A percentile compares a stretch with the other conserved stretches of the same genome.
These are phyloP conservation scores for Acanthamoeba castellanii DNA, from an alignment of 208 protist species.

Conservation along the genomic window DNA sequence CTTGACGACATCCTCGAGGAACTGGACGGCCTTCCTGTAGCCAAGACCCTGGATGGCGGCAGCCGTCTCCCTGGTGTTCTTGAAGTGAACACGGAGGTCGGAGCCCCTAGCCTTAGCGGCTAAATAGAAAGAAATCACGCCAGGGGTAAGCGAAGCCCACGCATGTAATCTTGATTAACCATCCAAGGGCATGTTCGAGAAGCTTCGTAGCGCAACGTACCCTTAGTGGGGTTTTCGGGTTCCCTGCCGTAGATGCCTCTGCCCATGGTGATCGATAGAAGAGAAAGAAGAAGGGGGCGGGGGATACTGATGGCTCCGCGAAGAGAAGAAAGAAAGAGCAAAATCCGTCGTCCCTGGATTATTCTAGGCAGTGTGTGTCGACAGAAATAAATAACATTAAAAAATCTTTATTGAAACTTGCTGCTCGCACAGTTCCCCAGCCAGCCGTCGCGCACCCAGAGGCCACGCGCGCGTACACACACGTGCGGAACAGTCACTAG, in stretches of 20 bases:
- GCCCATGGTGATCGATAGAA: constrained; percentile 69
- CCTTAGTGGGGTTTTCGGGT: constrained; percentile 81
- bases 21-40: constrained; percentile 89
- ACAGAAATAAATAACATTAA: constrained; percentile 12
- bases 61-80: constrained; percentile 95
- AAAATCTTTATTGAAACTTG: neutral
- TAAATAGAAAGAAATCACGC: neutral
- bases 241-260: constrained; percentile 79
- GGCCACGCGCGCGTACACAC: neutral
- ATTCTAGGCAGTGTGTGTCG: neutral
- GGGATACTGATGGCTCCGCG: constrained; percentile 35
- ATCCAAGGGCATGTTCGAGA: neutral
- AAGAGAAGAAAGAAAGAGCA: constrained; percentile 57
- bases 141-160: too few species aligned
- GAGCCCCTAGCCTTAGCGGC: constrained; percentile 88
- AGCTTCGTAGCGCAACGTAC: neutral
- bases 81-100: constrained; percentile 93
- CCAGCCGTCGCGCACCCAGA: neutral
- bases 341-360: neutral
- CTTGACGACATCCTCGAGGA: constrained; percentile 91
- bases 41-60: constrained; percentile 90
- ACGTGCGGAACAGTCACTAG: neutral
- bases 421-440: neutral
- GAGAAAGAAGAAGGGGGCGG: constrained; percentile 51
- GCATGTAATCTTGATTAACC: neutral